These are phyloP conservation scores for Penicillium sp. DNA, from an alignment of 2,329 filamentous ascomycete species.

Conservation along the genomic window DNA sequence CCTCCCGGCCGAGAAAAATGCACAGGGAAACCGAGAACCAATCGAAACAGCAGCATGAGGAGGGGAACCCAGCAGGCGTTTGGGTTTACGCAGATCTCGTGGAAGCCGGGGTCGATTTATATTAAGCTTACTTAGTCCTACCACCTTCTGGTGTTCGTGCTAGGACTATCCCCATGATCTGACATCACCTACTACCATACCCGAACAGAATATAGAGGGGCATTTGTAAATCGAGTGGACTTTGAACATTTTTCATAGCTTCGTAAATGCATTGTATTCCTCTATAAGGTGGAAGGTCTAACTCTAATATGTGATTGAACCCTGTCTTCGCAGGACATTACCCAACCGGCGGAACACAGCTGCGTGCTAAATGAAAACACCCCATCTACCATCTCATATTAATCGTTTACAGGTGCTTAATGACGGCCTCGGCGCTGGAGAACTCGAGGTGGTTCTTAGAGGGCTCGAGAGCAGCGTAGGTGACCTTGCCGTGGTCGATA, in stretches of 20 bases:
- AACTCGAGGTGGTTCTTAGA: constrained; percentile 49
- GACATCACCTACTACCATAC: constrained; percentile 12
- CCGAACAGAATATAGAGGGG: not conserved
- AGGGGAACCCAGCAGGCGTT: constrained; percentile 12
- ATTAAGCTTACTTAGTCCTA: constrained; percentile 20
- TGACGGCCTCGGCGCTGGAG: constrained; percentile 44
- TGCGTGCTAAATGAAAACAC: constrained; percentile 22
- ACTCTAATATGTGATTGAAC: constrained; percentile 20
- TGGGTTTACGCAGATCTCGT: constrained; percentile 24
- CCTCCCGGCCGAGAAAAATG: constrained; percentile 28
- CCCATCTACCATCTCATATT: constrained; percentile 20
- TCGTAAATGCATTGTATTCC: constrained; percentile 32
- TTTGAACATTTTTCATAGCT: constrained; percentile 27
- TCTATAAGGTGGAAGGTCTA: constrained; percentile 29
- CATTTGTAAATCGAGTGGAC: too few species aligned
- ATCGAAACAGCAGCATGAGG: constrained; percentile 21
- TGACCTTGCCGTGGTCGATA: constrained; percentile 81
- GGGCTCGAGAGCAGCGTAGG: constrained; percentile 76
- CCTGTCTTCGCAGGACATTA: constrained; percentile 24
- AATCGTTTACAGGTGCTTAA: constrained; percentile 42
- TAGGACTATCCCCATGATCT: not conserved
- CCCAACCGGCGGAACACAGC: constrained; percentile 21
- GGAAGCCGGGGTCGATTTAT: constrained; percentile 21
- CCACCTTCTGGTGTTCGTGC: not conserved
- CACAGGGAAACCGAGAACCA: constrained; percentile 17